Percentiles rank a stretch among this genome's conserved stretches.
Evolutionary conservation across 495 filamentous ascomycete genomes (phyloP).

Genomic region (Terfezia claveryi): DNA sequence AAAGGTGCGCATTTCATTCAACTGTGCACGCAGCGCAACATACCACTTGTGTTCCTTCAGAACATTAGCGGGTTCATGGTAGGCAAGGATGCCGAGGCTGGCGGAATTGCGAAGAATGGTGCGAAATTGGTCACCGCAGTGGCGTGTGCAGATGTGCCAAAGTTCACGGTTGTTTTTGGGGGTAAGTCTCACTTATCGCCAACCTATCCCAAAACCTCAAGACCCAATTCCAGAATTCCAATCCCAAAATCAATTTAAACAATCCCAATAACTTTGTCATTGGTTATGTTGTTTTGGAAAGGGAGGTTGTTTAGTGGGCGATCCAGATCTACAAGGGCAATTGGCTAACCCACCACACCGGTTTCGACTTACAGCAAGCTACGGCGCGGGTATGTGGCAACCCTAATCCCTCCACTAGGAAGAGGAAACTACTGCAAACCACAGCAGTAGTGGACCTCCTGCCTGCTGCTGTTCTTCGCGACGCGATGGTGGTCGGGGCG

Average conservation of each 20-base stretch:
- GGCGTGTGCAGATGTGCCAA: conserved; percentile 83
- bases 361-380: neutral
- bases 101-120: conserved; percentile 93
- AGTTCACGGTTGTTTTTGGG: conserved; percentile 88
- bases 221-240: too few relatives aligned
- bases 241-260: too few relatives aligned
- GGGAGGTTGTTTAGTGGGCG: too few relatives aligned
- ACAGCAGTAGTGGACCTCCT: too few relatives aligned
- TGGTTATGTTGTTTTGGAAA: too few relatives aligned
- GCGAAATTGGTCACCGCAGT: conserved; percentile 94
- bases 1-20: conserved; percentile 98
- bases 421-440: too few relatives aligned
- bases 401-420: neutral
- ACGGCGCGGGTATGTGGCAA: neutral
- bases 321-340: too few relatives aligned
- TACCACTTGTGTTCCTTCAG: conserved; percentile 82
- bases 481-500: too few relatives aligned
- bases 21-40: conserved; percentile 73
- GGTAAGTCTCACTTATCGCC: conserved; percentile 42
- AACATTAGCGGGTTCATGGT: conserved; percentile 99
- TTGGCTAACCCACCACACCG: too few relatives aligned
- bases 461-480: too few relatives aligned
- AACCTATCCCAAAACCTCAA: too few relatives aligned
- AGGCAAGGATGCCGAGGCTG: conserved; percentile 71
- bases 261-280: too few relatives aligned